Base-by-base conservation (phyloP, 495 filamentous ascomycete species). In the Penicillium pulvis region DNA sequence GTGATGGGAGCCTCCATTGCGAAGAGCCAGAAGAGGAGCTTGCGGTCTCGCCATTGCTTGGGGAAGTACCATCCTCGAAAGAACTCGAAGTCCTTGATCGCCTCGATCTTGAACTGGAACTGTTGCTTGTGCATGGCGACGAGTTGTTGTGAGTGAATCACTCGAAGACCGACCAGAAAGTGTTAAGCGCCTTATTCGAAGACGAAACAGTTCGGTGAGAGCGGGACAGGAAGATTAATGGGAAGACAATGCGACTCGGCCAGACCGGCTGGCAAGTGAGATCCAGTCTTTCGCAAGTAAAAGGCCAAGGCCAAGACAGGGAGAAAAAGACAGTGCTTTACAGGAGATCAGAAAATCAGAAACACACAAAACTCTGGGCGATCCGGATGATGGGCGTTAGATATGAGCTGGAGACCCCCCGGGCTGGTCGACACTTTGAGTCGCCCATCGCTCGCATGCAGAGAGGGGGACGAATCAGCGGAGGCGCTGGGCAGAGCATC, bases 1-100 rank as follows among this genome's bases (percentile, higher is more conserved):
- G 84, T 86, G 56, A 90, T 75, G 31, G 80, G 74, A 26, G 94
- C 73, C 75, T 97, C 92, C 30, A 84, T 65, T 47, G 85, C 67
- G 74, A 96, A 83, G 66, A 92, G 79, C 60, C 71, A 83, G 62
- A 85, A 80, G 47, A 91, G 72, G 53, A 87, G 69, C 58, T 77
- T 81, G 59, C 85, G 85, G 24, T 81, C 79, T 58, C 84, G 85
- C 86, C 91, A 93, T 72, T 79, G 74, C 70, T 83, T 71, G 19
- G 80, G 73, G 54, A 79, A 71, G 48, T 68, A 68, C 69, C 76
- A 65, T 42, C 51, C 51, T 42, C 51, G 51, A 46, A 45, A 55
- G 36, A 46, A 55, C 53, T 53, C 35, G 16, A 53, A 53, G 51
- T 53, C 39, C 51, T 53, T 53, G 39, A 53, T 28, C 51, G 35